Evolutionary conservation across 129 eudicot genomes (phyloP).

Genomic region (Ambrosia trifida): DNA sequence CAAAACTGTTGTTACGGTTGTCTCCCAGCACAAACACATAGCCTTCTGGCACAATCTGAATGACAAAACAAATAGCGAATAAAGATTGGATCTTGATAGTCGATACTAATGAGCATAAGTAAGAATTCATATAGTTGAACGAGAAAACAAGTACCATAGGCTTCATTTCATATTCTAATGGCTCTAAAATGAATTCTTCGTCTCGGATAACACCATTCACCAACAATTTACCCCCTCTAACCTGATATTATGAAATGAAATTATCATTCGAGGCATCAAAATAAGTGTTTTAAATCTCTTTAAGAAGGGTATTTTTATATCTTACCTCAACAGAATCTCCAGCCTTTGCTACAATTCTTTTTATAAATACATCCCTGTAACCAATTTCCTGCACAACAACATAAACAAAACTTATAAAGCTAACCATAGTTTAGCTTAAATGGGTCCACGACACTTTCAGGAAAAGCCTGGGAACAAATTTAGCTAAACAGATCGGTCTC

Average conservation of each 20-base stretch:
- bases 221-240: conserved; percentile 61
- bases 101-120: conserved; percentile 9
- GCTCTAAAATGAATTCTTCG: conserved; percentile 89
- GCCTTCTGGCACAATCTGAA: conserved; percentile 91
- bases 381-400: conserved; percentile 57
- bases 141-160: conserved; percentile 50
- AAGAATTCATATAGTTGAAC: conserved; percentile 5
- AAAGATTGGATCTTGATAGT: conserved; percentile 17
- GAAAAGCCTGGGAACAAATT: neutral
- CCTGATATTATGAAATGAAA: conserved; percentile 39
- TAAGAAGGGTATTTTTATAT: neutral
- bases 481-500: neutral
- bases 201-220: conserved; percentile 76
- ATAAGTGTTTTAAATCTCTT: conserved; percentile 4
- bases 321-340: conserved; percentile 88
- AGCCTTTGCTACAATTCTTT: conserved; percentile 84
- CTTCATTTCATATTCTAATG: conserved; percentile 75
- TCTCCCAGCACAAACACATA: conserved; percentile 95
- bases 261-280: neutral
- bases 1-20: conserved; percentile 92
- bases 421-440: neutral
- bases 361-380: conserved; percentile 67
- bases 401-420: conserved; percentile 6
- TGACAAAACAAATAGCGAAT: conserved; percentile 12
- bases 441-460: neutral